Conservation (phyloP, 139 green algal species). For the Coelastrella sp. region DNA sequence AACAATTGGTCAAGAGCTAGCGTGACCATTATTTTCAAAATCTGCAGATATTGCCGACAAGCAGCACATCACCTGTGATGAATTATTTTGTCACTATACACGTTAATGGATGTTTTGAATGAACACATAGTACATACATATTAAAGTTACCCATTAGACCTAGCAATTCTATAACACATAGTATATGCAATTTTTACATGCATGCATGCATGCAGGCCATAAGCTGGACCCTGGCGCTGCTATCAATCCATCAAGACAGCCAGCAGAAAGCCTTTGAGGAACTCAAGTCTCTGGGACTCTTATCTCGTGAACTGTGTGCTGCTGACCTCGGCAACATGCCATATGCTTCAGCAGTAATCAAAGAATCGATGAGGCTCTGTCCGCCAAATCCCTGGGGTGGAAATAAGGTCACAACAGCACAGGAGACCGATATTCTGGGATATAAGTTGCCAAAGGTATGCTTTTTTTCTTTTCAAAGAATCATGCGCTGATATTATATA, state of each 20-base stretch:
- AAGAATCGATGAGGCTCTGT: constrained; percentile 48
- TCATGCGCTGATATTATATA: neutral
- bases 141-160: too few species aligned
- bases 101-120: neutral
- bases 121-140: neutral
- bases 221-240: neutral
- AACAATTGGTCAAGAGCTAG: too few species aligned
- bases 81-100: neutral
- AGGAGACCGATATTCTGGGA: neutral
- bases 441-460: constrained; percentile 22
- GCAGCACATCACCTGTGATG: neutral
- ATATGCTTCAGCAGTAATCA: constrained; percentile 45
- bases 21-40: too few species aligned
- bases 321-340: constrained; percentile 42
- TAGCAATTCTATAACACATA: too few species aligned
- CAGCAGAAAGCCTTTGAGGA: constrained; percentile 15
- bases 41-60: too few species aligned
- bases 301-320: constrained; percentile 20
- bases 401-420: neutral
- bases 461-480: neutral
- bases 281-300: neutral
- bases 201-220: neutral
- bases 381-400: constrained; percentile 19
- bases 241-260: constrained; percentile 23
- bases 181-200: neutral